A percentile compares a stretch with the other conserved stretches of the same genome.
phyloP scores from a whole-genome alignment of 495 filamentous ascomycete species.

The Neurospora sp. region DNA sequence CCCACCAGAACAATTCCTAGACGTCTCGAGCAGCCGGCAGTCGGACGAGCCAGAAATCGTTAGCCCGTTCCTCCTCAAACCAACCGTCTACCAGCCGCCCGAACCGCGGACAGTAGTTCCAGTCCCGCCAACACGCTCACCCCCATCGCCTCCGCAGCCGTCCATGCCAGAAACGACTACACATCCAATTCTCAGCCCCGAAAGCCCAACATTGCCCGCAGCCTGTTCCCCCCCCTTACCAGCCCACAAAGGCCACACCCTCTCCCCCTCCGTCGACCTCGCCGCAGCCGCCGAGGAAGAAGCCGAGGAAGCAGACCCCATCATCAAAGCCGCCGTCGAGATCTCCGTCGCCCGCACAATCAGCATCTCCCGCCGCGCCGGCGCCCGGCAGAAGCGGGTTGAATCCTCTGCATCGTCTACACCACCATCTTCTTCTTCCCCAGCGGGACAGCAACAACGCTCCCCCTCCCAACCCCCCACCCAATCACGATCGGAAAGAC shows the following conservation, averaged over 20 bases:
- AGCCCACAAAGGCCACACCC: conserved; percentile 19
- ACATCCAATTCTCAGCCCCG: background rate
- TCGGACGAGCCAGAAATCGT: conserved; percentile 13
- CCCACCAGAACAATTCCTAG: conserved; percentile 10
- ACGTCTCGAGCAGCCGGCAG: background rate
- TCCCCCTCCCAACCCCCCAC: conserved; percentile 33
- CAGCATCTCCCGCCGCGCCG: conserved; percentile 36
- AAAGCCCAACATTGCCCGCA: conserved; percentile 17
- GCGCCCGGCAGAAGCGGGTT: background rate
- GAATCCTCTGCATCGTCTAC: background rate
- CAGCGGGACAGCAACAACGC: conserved; percentile 25
- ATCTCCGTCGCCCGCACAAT: conserved; percentile 50
- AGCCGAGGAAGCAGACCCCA: conserved; percentile 26
- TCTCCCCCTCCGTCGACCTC: conserved; percentile 17
- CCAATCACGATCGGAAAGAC: conserved; percentile 11
- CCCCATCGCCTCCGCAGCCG: background rate
- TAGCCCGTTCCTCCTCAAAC: conserved; percentile 9
- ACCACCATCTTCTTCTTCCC: background rate
- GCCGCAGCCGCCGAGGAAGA: background rate
- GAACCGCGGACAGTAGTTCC: conserved; percentile 12
- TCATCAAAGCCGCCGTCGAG: conserved; percentile 39
- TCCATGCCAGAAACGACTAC: background rate
- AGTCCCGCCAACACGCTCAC: conserved; percentile 14
- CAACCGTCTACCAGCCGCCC: conserved; percentile 32
- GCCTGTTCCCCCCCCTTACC: conserved; percentile 13